phyloP scores from a whole-genome alignment of 805 yeast genomes.

The Monosporozyma aerobia region DNA sequence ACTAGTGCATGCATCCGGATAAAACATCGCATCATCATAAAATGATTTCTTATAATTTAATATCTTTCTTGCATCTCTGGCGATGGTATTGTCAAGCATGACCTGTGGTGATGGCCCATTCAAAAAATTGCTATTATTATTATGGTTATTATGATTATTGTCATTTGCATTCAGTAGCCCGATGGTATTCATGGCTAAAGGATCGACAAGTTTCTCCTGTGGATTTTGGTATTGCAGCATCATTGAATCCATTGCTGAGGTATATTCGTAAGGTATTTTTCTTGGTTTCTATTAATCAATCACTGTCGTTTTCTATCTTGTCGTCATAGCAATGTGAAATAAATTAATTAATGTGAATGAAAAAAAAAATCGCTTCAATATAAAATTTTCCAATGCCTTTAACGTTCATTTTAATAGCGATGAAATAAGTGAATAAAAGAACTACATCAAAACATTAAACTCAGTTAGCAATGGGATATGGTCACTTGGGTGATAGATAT shows the following conservation, averaged over 20 bases:
- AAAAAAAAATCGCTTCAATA: neutral
- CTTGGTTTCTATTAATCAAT: too few species aligned
- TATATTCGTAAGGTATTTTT: neutral
- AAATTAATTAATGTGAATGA: neutral
- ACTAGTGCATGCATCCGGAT: slow-evolving; percentile 12
- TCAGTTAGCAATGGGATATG: slow-evolving; percentile 37
- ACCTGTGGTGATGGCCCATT: neutral
- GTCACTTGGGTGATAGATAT: slow-evolving; percentile 50
- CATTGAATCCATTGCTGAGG: neutral
- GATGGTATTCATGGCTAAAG: neutral
- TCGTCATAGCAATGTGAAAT: neutral
- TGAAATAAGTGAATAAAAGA: neutral
- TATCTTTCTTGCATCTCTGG: slow-evolving; percentile 21
- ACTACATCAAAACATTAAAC: slow-evolving; percentile 19
- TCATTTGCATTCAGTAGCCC: neutral
- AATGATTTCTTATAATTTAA: slow-evolving; percentile 24
- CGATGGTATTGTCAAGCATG: slow-evolving; percentile 15
- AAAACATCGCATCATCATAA: slow-evolving; percentile 22
- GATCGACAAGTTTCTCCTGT: neutral
- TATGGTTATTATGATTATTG: neutral
- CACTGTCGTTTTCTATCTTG: neutral
- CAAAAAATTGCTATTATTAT: neutral
- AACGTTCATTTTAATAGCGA: neutral
- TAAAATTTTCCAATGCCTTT: neutral
- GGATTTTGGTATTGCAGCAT: neutral